phyloP scores from a whole-genome alignment of 257 asterid genomes.

The Solanum okadae region DNA sequence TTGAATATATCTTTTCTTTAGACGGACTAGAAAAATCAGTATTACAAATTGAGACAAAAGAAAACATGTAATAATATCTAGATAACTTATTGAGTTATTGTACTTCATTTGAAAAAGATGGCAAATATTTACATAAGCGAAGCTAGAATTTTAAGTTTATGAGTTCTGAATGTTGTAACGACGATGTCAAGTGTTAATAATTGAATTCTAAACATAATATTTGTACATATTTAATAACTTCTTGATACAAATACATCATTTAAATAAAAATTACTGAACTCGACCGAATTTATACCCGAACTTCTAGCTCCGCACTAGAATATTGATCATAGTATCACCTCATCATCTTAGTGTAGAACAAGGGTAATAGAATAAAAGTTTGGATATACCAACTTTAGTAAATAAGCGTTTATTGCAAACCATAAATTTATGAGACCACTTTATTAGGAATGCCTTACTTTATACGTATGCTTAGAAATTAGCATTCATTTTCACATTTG shows the following conservation, averaged over 20 bases:
- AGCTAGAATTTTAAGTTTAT: too few species aligned
- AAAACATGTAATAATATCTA: background rate
- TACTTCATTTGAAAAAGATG: background rate
- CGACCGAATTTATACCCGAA: accelerated
- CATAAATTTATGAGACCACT: background rate
- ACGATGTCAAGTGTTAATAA: background rate
- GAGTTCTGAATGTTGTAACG: background rate
- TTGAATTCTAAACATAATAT: too few species aligned
- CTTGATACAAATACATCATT: background rate
- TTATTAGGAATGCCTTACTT: background rate
- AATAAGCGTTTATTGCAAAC: background rate
- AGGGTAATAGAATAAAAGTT: background rate
- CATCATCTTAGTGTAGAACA: background rate
- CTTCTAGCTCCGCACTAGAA: too few species aligned
- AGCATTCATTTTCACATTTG: background rate
- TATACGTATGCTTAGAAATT: background rate
- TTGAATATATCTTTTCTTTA: too few species aligned
- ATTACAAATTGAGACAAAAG: background rate
- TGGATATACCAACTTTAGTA: background rate
- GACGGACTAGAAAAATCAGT: background rate
- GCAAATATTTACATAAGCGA: background rate
- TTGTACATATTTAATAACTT: too few species aligned
- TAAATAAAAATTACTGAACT: too few species aligned
- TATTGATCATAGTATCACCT: background rate
- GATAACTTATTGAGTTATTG: background rate